These are phyloP conservation scores for Verticillium albo-atrum DNA, from an alignment of 2,329 filamentous ascomycete species.

Conservation along the genomic window DNA sequence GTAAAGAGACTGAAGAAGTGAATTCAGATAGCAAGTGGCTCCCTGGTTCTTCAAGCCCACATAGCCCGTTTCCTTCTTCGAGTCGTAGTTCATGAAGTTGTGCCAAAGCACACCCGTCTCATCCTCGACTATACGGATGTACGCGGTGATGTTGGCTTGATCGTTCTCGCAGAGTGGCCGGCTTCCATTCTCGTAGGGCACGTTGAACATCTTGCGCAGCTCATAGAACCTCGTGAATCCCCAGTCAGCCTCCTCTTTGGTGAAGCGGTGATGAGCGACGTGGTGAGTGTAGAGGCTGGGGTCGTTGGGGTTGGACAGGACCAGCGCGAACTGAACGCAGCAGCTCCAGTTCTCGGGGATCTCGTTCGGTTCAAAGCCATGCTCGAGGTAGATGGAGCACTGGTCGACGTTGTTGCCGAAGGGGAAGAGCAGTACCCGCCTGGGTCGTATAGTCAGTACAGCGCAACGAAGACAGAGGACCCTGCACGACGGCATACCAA, in stretches of 20 bases:
- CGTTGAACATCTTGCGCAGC: slow-evolving; percentile 76
- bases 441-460: slow-evolving; percentile 27
- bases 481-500: slow-evolving; percentile 55
- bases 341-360: slow-evolving; percentile 93
- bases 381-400: slow-evolving; percentile 93
- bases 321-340: slow-evolving; percentile 91
- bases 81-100: slow-evolving; percentile 92
- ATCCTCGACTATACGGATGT: slow-evolving; percentile 77
- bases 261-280: slow-evolving; percentile 91
- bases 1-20: slow-evolving; percentile 76
- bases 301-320: slow-evolving; percentile 91
- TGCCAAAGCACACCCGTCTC: slow-evolving; percentile 88
- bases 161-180: slow-evolving; percentile 76
- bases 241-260: slow-evolving; percentile 95
- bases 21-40: slow-evolving; percentile 86
- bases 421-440: slow-evolving; percentile 93
- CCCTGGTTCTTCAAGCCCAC: slow-evolving; percentile 96
- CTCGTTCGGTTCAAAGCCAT: slow-evolving; percentile 69
- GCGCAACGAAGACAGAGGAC: slow-evolving; percentile 5
- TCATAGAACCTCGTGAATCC: slow-evolving; percentile 97
- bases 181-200: slow-evolving; percentile 64
- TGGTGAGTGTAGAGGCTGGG: slow-evolving; percentile 80
- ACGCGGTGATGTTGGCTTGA: slow-evolving; percentile 74
- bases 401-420: slow-evolving; percentile 92
- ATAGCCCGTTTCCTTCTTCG: slow-evolving; percentile 98